Base-by-base conservation (phyloP, 2,329 filamentous ascomycete species). In the Geosmithia flava region DNA sequence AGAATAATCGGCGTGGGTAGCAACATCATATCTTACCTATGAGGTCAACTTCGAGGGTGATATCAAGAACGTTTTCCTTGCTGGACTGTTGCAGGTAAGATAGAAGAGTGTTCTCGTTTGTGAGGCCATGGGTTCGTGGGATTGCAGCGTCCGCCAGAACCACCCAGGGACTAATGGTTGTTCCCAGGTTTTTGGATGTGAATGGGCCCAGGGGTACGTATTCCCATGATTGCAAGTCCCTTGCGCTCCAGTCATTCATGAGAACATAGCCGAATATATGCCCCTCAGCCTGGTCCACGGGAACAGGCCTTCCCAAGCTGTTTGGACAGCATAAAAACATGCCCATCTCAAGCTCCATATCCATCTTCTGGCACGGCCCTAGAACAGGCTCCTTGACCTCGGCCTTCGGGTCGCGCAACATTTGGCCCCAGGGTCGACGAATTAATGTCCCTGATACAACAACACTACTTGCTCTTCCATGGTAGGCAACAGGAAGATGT, bases 401-500 rank as follows among this genome's bases (percentile, higher is more conserved):
- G 1, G 53, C 76, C 68, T 53, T 76, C 39, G 65, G 60, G 19
- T 65, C 61, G 13, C 52, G 53, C 13, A 89, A 63, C 49, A 88
- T 81, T 61, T 91, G 87, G 1, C 87, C 87, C 53, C 81, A 78
- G 0, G 87, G 87, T 20, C 87, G 74, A 19, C 75, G 72, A 50
- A 93, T 80, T 0, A 80, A 76, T 0, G 86, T 89, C 7, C 84
- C 85, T 0, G 84, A 88, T 2, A 85, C 68, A 1, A 90, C 83
- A 8, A 91, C 76, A 4, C 82, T 86, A 15, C 82, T 87, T 3
- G 85, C 83, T 51, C 87, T 78, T 3, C 86, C 85, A 60, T 93
- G 87, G 56, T 93, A 93, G 1, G 80, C 87, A 2, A 91, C 85
- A 0, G 87, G 87, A 0, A 93, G 69, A 54, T 90, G 83, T 46